Evolutionary conservation across 106 monocot species (phyloP), one percentile per base, ranked within the genome.

Genomic region (Apostasia shenzhenica): DNA sequence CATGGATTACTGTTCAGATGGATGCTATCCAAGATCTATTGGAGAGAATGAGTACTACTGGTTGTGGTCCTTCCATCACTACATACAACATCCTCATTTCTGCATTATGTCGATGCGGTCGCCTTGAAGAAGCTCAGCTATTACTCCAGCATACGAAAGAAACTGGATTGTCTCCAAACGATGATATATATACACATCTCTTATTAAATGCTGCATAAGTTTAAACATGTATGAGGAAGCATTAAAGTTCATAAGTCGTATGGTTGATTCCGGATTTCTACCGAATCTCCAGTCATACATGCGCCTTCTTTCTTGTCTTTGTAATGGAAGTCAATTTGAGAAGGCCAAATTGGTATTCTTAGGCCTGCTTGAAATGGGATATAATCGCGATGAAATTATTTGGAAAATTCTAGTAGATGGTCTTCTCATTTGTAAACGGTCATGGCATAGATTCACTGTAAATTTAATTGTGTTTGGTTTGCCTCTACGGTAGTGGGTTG

Each of bases 391-490:
- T 66, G 74, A 74, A 74, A 67, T 74, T 49, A 57, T 48, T 48
- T 74, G 74, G 74, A 74, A 74, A 38, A 74, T 74, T 67, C 66
- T 74, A 46, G 44, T 74, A 57, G 74, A 67, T 64, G 66, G 74
- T 40, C 39, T 67, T 66, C 68, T 53, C 26, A 26, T 26, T 26
- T 0, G 26, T 26, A 26, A 26, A 26, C 26, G 26, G 0, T 26
- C 26, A 26, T 26, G 26, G 26, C 26, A 26, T 26, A 26, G 26
- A 26, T 26, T 26, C 26, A 26, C 26, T 26, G 26, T 26, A 26
- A 26, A 26, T 26, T 26, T 26, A 26, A 26, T 26, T 26, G 26
- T 26, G 26, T 26, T 26, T 26, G 26, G 26, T 26, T 26, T 26
- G 26, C 26, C 26, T 26, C 26, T 26, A 26, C 26, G 26, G 26